Evolutionary conservation across 1,284 basidiomycete species (phyloP).

Genomic region (Puccinia horiana): DNA sequence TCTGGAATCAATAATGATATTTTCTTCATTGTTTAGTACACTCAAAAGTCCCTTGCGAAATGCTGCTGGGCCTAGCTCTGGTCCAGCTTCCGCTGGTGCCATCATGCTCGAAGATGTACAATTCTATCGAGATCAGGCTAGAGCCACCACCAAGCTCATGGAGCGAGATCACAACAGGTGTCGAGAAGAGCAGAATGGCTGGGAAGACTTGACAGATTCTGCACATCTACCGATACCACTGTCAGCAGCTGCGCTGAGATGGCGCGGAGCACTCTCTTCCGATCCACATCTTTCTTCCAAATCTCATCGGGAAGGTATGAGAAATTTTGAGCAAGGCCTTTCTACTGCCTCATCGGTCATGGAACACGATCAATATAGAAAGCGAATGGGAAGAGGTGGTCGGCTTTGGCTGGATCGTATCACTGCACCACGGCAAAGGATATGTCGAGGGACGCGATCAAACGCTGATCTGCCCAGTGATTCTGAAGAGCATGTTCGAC

Average conservation of each 20-base stretch:
- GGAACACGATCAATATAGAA: conserved; percentile 63
- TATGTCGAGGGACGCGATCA: conserved; percentile 49
- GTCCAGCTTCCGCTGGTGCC: conserved; percentile 59
- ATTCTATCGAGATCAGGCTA: conserved; percentile 64
- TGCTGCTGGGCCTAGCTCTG: conserved; percentile 61
- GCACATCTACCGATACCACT: conserved; percentile 67
- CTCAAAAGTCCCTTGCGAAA: conserved; percentile 62
- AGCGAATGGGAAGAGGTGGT: conserved; percentile 78
- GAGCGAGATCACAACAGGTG: conserved; percentile 69
- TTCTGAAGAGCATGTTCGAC: conserved; percentile 57
- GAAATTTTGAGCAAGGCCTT: conserved; percentile 55
- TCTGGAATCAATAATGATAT: neutral
- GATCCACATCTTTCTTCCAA: conserved; percentile 57
- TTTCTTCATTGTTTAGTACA: conserved; percentile 51
- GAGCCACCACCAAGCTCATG: conserved; percentile 67
- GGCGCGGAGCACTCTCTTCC: conserved; percentile 59
- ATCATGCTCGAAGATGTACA: conserved; percentile 66
- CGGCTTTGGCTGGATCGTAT: conserved; percentile 76
- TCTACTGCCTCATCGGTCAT: conserved; percentile 52
- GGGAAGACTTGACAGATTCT: conserved; percentile 85
- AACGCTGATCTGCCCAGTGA: conserved; percentile 52
- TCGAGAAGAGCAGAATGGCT: conserved; percentile 70
- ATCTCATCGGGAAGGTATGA: conserved; percentile 52
- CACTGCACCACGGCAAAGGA: conserved; percentile 58
- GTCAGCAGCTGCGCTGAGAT: conserved; percentile 61